Evolutionary conservation across 2,329 filamentous ascomycete genomes (phyloP).

Genomic region (Neospermospora avenae): DNA sequence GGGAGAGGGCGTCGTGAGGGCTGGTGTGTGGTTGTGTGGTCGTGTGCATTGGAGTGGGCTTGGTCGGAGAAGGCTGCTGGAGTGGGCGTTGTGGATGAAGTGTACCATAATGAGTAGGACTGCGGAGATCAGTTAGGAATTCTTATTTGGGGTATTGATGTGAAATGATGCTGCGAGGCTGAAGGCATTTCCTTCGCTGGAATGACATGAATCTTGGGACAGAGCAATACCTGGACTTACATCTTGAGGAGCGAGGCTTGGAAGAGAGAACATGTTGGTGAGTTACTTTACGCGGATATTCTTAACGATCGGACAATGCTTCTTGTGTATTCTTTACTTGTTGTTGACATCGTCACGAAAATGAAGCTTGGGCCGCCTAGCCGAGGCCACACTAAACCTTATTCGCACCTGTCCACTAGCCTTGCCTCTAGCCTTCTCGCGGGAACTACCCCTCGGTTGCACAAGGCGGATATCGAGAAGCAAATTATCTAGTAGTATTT

Average conservation of each 20-base stretch:
- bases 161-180: background rate
- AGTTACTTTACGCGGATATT: too few species aligned
- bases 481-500: too few species aligned
- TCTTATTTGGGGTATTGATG: background rate
- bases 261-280: slow-evolving; percentile 53
- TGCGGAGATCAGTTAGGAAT: slow-evolving; percentile 35
- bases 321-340: background rate
- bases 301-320: too few species aligned
- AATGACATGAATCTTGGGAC: background rate
- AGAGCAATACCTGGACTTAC: slow-evolving; percentile 43
- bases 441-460: background rate
- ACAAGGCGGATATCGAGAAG: background rate
- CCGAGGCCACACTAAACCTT: slow-evolving; percentile 1
- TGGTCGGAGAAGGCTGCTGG: slow-evolving; percentile 34
- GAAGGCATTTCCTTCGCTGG: background rate
- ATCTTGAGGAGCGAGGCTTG: slow-evolving; percentile 66
- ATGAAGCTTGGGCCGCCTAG: background rate
- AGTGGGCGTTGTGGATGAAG: slow-evolving; percentile 50
- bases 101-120: slow-evolving; percentile 74
- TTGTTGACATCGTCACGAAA: slow-evolving; percentile 2
- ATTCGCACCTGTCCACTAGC: background rate
- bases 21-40: slow-evolving; percentile 20
- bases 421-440: background rate
- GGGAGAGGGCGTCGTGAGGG: slow-evolving; percentile 41
- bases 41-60: slow-evolving; percentile 18